These are phyloP conservation scores for Hygrophoropsis aurantiaca DNA, from an alignment of 768 basidiomycete species.

Conservation along the genomic window DNA sequence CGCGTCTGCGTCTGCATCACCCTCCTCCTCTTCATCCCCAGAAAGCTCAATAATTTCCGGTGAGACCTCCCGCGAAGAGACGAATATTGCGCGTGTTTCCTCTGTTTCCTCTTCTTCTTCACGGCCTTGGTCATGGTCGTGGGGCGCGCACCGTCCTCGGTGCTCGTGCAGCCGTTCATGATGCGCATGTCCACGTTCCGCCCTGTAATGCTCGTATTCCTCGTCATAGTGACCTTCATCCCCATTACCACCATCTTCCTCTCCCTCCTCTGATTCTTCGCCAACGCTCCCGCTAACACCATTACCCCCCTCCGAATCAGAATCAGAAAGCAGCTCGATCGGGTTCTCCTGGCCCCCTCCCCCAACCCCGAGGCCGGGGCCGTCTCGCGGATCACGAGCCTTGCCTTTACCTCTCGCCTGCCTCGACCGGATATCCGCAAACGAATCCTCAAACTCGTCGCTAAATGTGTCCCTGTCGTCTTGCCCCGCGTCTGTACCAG, in stretches of 20 bases:
- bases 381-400: constrained; percentile 60
- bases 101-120: constrained; percentile 14
- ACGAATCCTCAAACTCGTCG: constrained; percentile 49
- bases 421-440: constrained; percentile 53
- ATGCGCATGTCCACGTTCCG: too few relatives aligned
- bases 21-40: constrained; percentile 24
- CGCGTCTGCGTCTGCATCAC: constrained; percentile 20
- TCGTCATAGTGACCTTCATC: constrained; percentile 18
- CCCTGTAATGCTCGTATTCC: constrained; percentile 12
- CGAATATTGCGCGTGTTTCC: constrained; percentile 1
- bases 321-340: constrained; percentile 45
- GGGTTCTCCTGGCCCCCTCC: constrained; percentile 42
- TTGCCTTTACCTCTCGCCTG: constrained; percentile 58
- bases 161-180: too few relatives aligned
- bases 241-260: constrained; percentile 21
- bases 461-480: constrained; percentile 15
- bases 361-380: constrained; percentile 51
- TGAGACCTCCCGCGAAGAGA: constrained; percentile 4
- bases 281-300: constrained; percentile 12
- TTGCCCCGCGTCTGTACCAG: constrained; percentile 11
- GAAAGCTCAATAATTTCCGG: constrained; percentile 21
- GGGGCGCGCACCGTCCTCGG: background rate
- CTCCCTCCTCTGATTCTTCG: constrained; percentile 15
- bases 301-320: constrained; percentile 30
- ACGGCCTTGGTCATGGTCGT: constrained; percentile 7